Conservation (phyloP, 2,329 filamentous ascomycete species). For the Colletotrichum neosansevieriae region DNA sequence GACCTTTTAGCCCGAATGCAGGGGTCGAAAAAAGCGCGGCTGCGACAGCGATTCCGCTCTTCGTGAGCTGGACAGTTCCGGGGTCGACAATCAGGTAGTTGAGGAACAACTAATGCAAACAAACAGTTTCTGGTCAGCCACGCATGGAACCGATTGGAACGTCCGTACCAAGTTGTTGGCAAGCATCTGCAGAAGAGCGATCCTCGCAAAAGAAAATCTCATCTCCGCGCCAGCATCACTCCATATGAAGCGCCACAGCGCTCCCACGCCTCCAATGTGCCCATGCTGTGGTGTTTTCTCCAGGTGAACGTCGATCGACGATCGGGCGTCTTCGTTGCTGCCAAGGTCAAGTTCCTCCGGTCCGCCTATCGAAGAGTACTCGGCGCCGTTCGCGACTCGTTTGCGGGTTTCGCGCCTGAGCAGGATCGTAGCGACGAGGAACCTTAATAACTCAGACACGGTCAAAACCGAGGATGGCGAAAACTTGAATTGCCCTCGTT, state of each 20-base stretch:
- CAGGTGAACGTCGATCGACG: neutral
- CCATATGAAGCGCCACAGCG: slow-evolving; percentile 39
- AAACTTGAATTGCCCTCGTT: slow-evolving; percentile 44
- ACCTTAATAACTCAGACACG: slow-evolving; percentile 47
- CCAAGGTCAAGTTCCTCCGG: slow-evolving; percentile 33
- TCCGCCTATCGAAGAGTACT: slow-evolving; percentile 26
- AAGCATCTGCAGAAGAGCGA: slow-evolving; percentile 49
- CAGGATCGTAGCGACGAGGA: slow-evolving; percentile 46
- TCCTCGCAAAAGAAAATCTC: slow-evolving; percentile 46
- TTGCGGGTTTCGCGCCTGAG: slow-evolving; percentile 43
- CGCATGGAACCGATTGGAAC: too few relatives aligned
- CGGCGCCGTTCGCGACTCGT: slow-evolving; percentile 24
- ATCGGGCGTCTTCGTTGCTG: slow-evolving; percentile 1
- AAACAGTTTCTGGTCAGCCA: neutral
- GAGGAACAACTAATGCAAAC: slow-evolving; percentile 45
- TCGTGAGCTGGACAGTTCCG: slow-evolving; percentile 47
- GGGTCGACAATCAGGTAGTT: slow-evolving; percentile 47
- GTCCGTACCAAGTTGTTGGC: slow-evolving; percentile 48
- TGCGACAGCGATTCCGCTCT: slow-evolving; percentile 47
- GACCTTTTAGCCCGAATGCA: slow-evolving; percentile 43
- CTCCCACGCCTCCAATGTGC: neutral
- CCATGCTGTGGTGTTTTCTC: slow-evolving; percentile 4
- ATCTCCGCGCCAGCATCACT: slow-evolving; percentile 44
- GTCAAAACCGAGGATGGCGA: slow-evolving; percentile 48
- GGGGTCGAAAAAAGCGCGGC: slow-evolving; percentile 46